A percentile compares a stretch with the other conserved stretches of the same genome.
phyloP scores from a whole-genome alignment of 441 rosid genomes.

The Pelargonium australe region DNA sequence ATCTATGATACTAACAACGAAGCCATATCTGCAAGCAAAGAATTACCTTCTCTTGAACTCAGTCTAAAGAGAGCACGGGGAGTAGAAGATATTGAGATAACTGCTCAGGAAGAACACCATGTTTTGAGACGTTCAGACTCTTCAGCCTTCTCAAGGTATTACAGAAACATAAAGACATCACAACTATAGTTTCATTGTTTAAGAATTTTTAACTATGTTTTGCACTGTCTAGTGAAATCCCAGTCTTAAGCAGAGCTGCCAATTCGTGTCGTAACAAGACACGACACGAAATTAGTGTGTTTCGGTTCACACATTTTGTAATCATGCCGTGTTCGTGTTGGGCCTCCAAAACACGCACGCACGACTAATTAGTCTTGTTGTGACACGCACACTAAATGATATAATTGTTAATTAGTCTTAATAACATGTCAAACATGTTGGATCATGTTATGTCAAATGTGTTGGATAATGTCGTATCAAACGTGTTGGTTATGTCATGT shows the following conservation, averaged over 20 bases:
- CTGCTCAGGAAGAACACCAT: conserved; percentile 38
- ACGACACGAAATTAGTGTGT: too few species aligned
- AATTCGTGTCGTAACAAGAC: too few species aligned
- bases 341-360: conserved; percentile 13
- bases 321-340: too few species aligned
- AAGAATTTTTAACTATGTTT: not conserved
- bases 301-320: too few species aligned
- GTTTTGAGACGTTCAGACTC: conserved; percentile 55
- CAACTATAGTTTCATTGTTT: not conserved
- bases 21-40: conserved; percentile 27
- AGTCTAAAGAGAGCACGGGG: conserved; percentile 40
- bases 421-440: too few species aligned
- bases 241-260: not conserved
- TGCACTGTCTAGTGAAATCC: not conserved
- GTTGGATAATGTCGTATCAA: too few species aligned
- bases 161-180: not conserved
- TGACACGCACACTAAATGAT: not conserved
- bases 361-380: not conserved
- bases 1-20: conserved; percentile 31
- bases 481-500: too few species aligned
- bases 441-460: too few species aligned
- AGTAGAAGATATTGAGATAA: conserved; percentile 24
- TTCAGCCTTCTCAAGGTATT: conserved; percentile 73
- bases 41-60: conserved; percentile 37
- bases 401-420: too few species aligned